phyloP scores from a whole-genome alignment of 2,329 filamentous ascomycete genomes.

The Simplicillium sp. region DNA sequence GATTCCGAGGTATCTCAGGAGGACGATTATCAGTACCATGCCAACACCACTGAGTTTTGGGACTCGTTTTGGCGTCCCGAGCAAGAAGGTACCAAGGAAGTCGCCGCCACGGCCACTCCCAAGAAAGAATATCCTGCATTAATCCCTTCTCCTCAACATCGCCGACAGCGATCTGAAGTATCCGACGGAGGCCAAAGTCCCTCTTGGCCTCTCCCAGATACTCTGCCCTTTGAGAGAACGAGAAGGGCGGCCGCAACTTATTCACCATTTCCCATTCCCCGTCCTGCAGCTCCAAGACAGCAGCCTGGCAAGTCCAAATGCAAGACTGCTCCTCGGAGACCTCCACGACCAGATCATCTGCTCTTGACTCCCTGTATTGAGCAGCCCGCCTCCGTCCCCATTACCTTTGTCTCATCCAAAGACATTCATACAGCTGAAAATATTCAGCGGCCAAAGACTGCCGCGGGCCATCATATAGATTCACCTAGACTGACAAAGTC shows the following conservation, averaged over 20 bases:
- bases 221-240: constrained; percentile 8
- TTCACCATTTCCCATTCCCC: constrained; percentile 28
- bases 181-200: constrained; percentile 15
- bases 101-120: constrained; percentile 6
- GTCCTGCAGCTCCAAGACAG: constrained; percentile 1
- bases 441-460: constrained; percentile 3
- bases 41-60: constrained; percentile 36
- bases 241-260: constrained; percentile 22
- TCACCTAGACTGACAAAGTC: constrained; percentile 1
- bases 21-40: constrained; percentile 39
- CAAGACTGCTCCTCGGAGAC: constrained; percentile 5
- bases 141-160: constrained; percentile 17
- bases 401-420: constrained; percentile 1
- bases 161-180: constrained; percentile 10
- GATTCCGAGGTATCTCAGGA: constrained; percentile 42
- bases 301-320: neutral
- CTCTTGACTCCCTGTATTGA: constrained; percentile 14
- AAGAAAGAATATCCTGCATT: constrained; percentile 17
- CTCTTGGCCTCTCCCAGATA: constrained; percentile 17
- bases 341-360: constrained; percentile 17
- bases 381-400: constrained; percentile 1
- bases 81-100: constrained; percentile 10
- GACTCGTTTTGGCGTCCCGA: constrained; percentile 36
- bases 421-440: neutral
- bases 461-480: neutral